phyloP scores from a whole-genome alignment of 176 grass and related monocot species.

The Areca catechu region DNA sequence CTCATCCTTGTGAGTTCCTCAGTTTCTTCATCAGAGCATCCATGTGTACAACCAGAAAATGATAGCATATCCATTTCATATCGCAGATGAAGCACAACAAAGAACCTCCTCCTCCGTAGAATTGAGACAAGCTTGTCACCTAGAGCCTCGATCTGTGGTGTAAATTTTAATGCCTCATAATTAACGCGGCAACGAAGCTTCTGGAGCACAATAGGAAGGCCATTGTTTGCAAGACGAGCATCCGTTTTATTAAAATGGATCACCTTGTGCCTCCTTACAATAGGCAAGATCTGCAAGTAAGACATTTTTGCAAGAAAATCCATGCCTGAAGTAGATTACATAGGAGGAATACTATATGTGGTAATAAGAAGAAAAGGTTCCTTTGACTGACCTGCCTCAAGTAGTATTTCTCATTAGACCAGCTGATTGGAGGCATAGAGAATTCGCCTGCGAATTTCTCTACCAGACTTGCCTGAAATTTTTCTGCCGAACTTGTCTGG shows the following conservation, averaged over 20 bases:
- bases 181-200: constrained; percentile 80
- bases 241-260: constrained; percentile 83
- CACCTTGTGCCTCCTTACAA: constrained; percentile 84
- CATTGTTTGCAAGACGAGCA: constrained; percentile 82
- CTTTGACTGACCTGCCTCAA: constrained; percentile 61
- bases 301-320: not conserved
- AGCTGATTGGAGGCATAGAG: constrained; percentile 84
- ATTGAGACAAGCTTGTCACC: constrained; percentile 68
- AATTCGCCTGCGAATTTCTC: constrained; percentile 32
- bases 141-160: constrained; percentile 67
- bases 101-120: constrained; percentile 54
- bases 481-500: constrained; percentile 57
- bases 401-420: constrained; percentile 97
- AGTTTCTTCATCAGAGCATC: constrained; percentile 69
- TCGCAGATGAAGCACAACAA: constrained; percentile 89
- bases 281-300: constrained; percentile 59
- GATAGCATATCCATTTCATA: constrained; percentile 99
- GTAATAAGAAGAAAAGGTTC: constrained; percentile 2
- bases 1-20: constrained; percentile 85
- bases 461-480: constrained; percentile 46
- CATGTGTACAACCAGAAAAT: constrained; percentile 90
- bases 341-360: too few relatives aligned
- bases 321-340: too few relatives aligned
- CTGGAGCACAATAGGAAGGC: constrained; percentile 73
- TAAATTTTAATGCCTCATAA: constrained; percentile 75